A percentile compares a stretch with the other conserved stretches of the same genome.
These are phyloP conservation scores for Clitocybe nebularis DNA, from an alignment of 1,284 basidiomycete species.

Conservation along the genomic window DNA sequence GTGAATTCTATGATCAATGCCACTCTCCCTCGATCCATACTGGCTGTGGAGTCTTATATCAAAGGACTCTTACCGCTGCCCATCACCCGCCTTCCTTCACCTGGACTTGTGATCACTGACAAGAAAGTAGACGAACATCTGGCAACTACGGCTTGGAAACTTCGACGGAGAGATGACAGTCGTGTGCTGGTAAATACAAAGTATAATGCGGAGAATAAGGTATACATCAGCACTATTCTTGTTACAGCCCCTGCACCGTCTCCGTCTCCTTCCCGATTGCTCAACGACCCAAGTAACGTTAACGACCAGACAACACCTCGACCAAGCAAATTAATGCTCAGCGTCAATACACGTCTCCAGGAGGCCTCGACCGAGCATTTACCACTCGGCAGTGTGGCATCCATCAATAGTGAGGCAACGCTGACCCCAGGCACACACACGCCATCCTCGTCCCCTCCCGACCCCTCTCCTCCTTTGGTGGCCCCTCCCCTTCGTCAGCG, in stretches of 20 bases:
- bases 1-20: conserved; percentile 89
- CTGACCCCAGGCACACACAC: conserved; percentile 5
- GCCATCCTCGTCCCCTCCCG: conserved; percentile 14
- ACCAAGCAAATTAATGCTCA: conserved; percentile 18
- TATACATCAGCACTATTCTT: conserved; percentile 48
- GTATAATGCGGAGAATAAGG: conserved; percentile 44
- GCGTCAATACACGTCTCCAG: conserved; percentile 2
- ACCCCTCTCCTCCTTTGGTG: conserved; percentile 6
- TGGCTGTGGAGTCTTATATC: conserved; percentile 69
- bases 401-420: conserved; percentile 5
- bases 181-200: conserved; percentile 48
- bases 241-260: conserved; percentile 19
- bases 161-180: conserved; percentile 54
- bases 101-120: conserved; percentile 53
- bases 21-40: conserved; percentile 63
- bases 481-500: conserved; percentile 16
- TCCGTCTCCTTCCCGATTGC: conserved; percentile 12
- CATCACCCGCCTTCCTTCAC: conserved; percentile 61
- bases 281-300: not conserved
- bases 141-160: conserved; percentile 43
- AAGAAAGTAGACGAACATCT: conserved; percentile 41
- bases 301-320: conserved; percentile 19
- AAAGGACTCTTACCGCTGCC: conserved; percentile 62
- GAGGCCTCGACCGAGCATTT: conserved; percentile 3
- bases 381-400: conserved; percentile 1